These are phyloP conservation scores for Rhizopogon vulgaris DNA, from an alignment of 768 basidiomycete species.

Conservation along the genomic window DNA sequence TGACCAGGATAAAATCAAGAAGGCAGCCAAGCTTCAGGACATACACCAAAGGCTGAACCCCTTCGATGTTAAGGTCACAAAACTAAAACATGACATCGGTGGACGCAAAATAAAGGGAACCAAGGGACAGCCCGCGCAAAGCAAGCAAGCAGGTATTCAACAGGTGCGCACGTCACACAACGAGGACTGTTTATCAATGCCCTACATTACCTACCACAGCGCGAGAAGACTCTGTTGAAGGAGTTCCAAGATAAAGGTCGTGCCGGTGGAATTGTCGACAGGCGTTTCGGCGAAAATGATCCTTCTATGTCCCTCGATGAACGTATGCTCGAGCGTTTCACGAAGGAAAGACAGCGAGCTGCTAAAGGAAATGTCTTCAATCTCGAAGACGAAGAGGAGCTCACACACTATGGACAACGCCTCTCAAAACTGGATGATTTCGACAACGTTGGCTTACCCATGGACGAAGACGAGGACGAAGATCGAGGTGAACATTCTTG, in stretches of 20 bases:
- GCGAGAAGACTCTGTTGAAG: conserved; percentile 83
- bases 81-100: conserved; percentile 88
- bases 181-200: too few relatives aligned
- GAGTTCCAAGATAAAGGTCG: conserved; percentile 79
- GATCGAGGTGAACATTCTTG: conserved; percentile 32
- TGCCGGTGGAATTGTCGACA: conserved; percentile 86
- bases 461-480: conserved; percentile 51
- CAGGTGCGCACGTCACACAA: conserved; percentile 45
- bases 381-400: conserved; percentile 84
- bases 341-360: conserved; percentile 75
- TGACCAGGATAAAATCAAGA: conserved; percentile 81
- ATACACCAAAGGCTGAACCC: conserved; percentile 87
- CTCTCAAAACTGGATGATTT: conserved; percentile 82
- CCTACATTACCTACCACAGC: conserved; percentile 34
- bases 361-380: conserved; percentile 80
- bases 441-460: conserved; percentile 50
- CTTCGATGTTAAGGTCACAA: conserved; percentile 90
- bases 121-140: conserved; percentile 76
- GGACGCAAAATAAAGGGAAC: conserved; percentile 83
- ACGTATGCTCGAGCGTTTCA: conserved; percentile 95
- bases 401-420: conserved; percentile 90
- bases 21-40: conserved; percentile 70
- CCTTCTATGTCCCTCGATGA: conserved; percentile 92
- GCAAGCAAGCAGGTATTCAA: conserved; percentile 87
- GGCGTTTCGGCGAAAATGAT: conserved; percentile 95